Evolutionary conservation across 306 rosid species (phyloP).

Genomic region (Acacia acuminata): DNA sequence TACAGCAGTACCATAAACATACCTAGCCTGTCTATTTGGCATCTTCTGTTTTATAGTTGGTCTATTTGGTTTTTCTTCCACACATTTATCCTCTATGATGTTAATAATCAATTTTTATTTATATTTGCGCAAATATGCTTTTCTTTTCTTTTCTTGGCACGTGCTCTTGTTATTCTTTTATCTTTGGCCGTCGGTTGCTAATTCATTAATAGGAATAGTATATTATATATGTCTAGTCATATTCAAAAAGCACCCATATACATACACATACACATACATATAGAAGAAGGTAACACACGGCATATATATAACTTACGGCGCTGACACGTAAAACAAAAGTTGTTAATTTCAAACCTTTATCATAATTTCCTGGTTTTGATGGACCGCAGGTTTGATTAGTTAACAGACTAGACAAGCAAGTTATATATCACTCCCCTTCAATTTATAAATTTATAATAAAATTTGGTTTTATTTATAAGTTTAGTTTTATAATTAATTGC

Average conservation of each 20-base stretch:
- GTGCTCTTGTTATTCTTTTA: not conserved
- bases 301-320: not conserved
- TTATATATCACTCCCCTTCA: not conserved
- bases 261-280: no score
- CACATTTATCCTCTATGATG: not conserved
- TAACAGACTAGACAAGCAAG: not conserved
- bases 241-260: not conserved
- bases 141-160: not conserved
- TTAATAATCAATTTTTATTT: not conserved
- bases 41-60: not conserved
- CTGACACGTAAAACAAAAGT: not conserved
- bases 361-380: not conserved
- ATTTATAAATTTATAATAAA: no score
- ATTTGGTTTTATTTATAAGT: no score
- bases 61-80: not conserved
- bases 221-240: no score
- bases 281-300: not conserved
- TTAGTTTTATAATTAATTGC: no score
- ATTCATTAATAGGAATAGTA: not conserved
- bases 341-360: not conserved
- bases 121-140: not conserved
- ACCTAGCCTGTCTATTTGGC: not conserved
- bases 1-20: not conserved
- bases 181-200: not conserved
- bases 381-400: not conserved